phyloP scores from a whole-genome alignment of 2,329 filamentous ascomycete species.

The Trichoderma breve region DNA sequence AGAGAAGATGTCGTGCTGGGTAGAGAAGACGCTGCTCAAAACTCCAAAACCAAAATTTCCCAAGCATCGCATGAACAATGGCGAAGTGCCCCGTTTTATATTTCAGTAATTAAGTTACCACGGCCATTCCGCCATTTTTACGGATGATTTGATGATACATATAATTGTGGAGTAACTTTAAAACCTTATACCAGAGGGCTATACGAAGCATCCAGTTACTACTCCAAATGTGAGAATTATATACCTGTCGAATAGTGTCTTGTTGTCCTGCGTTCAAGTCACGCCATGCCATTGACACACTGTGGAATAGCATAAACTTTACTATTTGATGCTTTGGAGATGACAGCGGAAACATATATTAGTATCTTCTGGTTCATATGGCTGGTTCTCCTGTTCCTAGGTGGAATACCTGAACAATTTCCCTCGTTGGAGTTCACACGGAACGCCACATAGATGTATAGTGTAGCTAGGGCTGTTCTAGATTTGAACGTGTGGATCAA shows the following conservation, averaged over 20 bases:
- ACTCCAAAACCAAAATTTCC: background rate
- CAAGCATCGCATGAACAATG: background rate
- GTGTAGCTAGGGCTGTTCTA: background rate
- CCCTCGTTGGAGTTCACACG: background rate
- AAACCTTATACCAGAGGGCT: background rate
- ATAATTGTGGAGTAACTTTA: background rate
- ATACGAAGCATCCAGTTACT: background rate
- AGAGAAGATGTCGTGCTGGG: background rate
- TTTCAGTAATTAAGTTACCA: no score
- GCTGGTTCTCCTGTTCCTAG: background rate
- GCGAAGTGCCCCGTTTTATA: no score
- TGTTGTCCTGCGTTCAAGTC: background rate
- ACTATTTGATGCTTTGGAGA: background rate
- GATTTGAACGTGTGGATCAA: background rate
- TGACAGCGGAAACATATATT: background rate
- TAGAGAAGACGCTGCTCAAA: background rate
- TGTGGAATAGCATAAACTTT: background rate
- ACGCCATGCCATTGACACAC: background rate
- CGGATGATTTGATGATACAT: background rate
- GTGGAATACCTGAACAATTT: background rate
- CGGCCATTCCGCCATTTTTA: no score
- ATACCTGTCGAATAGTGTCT: no score
- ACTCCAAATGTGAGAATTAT: no score
- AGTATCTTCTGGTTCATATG: background rate
- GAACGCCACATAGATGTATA: no score